These are phyloP conservation scores for Epichloe sp. DNA, from an alignment of 2,329 filamentous ascomycete genomes.

Conservation along the genomic window DNA sequence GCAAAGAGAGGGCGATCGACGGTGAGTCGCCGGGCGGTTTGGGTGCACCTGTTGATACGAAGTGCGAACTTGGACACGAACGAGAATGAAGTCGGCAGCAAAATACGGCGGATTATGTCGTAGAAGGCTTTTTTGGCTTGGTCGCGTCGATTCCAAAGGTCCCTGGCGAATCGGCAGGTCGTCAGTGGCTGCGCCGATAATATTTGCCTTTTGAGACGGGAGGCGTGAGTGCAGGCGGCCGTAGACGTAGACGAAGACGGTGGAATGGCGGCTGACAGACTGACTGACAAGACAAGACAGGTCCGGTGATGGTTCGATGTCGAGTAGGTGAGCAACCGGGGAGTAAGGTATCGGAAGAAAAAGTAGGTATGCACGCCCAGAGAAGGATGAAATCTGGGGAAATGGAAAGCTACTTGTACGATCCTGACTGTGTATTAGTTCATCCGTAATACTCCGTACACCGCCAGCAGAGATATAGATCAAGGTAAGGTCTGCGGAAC, in stretches of 20 bases:
- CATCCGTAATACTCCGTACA: neutral
- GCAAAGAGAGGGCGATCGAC: neutral
- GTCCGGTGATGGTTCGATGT: neutral
- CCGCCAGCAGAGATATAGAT: neutral
- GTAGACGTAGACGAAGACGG: neutral
- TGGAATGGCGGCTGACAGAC: neutral
- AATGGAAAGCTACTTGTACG: slow-evolving; percentile 3
- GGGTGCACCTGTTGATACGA: neutral
- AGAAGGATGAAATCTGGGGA: neutral
- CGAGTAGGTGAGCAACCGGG: neutral
- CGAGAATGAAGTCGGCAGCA: neutral
- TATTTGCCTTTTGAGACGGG: neutral
- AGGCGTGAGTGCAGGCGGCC: neutral
- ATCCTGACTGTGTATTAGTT: neutral
- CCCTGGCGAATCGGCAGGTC: neutral
- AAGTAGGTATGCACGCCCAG: neutral
- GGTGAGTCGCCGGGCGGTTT: neutral
- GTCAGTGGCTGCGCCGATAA: neutral
- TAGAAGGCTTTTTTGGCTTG: neutral
- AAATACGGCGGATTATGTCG: neutral
- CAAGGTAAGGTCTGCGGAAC: neutral
- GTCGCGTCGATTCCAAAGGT: neutral
- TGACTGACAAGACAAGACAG: neutral
- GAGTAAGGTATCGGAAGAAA: neutral
- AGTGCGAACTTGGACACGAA: neutral